Percentiles rank a stretch among this genome's conserved stretches.
phyloP scores from a whole-genome alignment of 306 rosid species.

The Alnus rubra region DNA sequence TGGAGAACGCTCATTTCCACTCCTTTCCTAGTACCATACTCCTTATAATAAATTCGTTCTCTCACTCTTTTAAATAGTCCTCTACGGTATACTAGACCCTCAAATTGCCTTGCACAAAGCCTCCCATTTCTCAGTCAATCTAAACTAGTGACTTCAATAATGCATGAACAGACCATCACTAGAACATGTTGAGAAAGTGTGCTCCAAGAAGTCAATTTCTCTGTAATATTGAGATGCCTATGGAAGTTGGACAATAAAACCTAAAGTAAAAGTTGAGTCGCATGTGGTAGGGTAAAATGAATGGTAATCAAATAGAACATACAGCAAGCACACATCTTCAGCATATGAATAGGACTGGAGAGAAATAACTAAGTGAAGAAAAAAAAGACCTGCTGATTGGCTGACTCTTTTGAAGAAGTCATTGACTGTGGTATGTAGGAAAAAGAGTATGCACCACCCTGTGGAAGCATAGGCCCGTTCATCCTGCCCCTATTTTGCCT shows the following conservation, averaged over 20 bases:
- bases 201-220: background rate
- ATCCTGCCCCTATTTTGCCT: conserved; percentile 73
- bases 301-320: conserved; percentile 13
- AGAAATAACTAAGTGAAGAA: conserved; percentile 2
- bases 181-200: conserved; percentile 3
- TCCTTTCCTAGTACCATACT: background rate
- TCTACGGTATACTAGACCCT: background rate
- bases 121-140: conserved; percentile 8
- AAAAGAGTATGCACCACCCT: conserved; percentile 45
- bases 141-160: background rate
- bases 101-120: background rate
- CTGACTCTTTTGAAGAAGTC: conserved; percentile 48
- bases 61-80: background rate
- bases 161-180: conserved; percentile 1
- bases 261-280: background rate
- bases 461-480: conserved; percentile 55
- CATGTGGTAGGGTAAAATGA: background rate
- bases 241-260: background rate
- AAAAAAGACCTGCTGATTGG: conserved; percentile 61
- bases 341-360: conserved; percentile 3
- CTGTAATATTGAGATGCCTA: background rate
- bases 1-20: background rate
- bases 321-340: conserved; percentile 11
- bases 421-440: conserved; percentile 40
- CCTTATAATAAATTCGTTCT: background rate